phyloP scores from a whole-genome alignment of 2,329 filamentous ascomycete species.

The Aspergillus aculeatinus region DNA sequence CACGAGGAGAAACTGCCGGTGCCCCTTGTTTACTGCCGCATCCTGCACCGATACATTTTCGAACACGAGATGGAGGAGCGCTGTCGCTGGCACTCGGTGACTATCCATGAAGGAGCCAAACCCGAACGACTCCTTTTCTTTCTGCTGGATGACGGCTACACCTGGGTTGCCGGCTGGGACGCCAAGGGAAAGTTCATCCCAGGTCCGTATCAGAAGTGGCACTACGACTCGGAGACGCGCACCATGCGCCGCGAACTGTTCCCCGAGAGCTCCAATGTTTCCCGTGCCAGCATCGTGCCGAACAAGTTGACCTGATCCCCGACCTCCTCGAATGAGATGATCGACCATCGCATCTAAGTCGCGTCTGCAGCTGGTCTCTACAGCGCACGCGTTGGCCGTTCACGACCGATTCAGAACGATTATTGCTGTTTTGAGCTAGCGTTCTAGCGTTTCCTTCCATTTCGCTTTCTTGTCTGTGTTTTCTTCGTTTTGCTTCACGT shows the following conservation, averaged over 20 bases:
- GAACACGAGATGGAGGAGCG: conserved; percentile 49
- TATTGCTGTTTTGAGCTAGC: conserved; percentile 6
- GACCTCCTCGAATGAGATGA: neutral
- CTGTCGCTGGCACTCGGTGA: conserved; percentile 45
- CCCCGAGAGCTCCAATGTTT: conserved; percentile 37
- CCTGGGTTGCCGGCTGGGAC: conserved; percentile 54
- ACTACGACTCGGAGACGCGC: conserved; percentile 41
- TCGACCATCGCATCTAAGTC: neutral
- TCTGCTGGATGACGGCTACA: conserved; percentile 49
- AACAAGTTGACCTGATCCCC: conserved; percentile 27
- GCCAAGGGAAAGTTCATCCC: conserved; percentile 51
- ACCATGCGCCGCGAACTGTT: conserved; percentile 36
- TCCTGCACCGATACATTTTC: conserved; percentile 51
- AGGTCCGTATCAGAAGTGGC: conserved; percentile 52
- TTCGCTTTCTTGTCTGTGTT: neutral
- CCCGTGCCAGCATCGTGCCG: conserved; percentile 35
- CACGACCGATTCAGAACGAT: neutral
- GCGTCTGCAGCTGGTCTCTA: conserved; percentile 15
- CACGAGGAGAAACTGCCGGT: conserved; percentile 36
- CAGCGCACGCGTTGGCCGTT: conserved; percentile 5
- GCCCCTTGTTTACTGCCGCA: conserved; percentile 49
- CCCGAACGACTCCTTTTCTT: conserved; percentile 48
- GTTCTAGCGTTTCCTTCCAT: neutral
- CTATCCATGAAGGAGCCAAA: conserved; percentile 38
- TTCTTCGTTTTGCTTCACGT: neutral